Base-by-base conservation (phyloP, 2,329 filamentous ascomycete genomes). In the Colletotrichum sp. region DNA sequence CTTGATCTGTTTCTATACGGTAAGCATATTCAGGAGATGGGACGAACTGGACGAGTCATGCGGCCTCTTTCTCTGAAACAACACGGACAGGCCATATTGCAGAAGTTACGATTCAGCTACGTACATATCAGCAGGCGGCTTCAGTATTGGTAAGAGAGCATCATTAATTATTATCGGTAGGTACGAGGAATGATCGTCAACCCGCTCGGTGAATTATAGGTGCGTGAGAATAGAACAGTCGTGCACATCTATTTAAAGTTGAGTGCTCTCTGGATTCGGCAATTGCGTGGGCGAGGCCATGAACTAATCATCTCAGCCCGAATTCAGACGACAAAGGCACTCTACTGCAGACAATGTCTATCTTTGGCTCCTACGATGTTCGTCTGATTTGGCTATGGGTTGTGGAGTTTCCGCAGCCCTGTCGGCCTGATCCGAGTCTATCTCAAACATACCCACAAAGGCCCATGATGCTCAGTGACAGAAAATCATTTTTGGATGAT, bases 341-440 rank as follows among this genome's bases (percentile, higher is more conserved):
- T 39, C 4, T 30, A 25, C 27, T 59, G 6, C 49, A 36, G 9
- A 22, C 11, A 13, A 30, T 22, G 22, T 25, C 65, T 36, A 70
- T 70, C 57, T 63, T 70, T 70, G 49, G 68, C 36, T 36, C 11
- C 34, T 15, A 25, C 15, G 15, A 39, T 27, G 9, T 27, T 44
- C n/a, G 8, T 16, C 25, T 34, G 13, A 30, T n/a, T 19, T 52
- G 27, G 19, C n/a, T 15, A 11, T 62, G 57, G 32, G 30, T 6
- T 4, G 36, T 49, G 57, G 34, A 55, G 34, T 52, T 25, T 27
- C 36, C 32, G 68, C 68, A 70, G 68, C 68, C 57, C 68, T 70
- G 68, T 63, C 68, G 68, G 68, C 34, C 55, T 63, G 68, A 63
- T 63, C 68, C 68, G 68, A 63, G 49, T 70, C 29, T 62, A 70